Evolutionary conservation across 2,329 filamentous ascomycete species (phyloP).

Genomic region (Aspergillus bombycis): DNA sequence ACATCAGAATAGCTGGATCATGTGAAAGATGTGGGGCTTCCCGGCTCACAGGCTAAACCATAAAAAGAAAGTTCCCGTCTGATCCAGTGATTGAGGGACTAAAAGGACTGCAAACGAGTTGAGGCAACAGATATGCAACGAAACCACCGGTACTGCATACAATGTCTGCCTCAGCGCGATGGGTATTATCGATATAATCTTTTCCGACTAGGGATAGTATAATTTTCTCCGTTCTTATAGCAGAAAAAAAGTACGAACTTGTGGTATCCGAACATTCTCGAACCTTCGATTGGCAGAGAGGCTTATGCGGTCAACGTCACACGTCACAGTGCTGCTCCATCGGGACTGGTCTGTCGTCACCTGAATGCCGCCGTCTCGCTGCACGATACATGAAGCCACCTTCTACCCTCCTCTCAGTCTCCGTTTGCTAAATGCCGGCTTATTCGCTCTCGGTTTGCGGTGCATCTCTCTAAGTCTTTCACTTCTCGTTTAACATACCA

Average conservation of each 20-base stretch:
- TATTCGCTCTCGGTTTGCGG: constrained; percentile 1
- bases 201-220: neutral
- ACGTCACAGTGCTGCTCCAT: constrained; percentile 31
- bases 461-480: neutral
- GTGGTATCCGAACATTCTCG: constrained; percentile 39
- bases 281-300: constrained; percentile 36
- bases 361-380: constrained; percentile 14
- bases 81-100: neutral
- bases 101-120: neutral
- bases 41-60: neutral
- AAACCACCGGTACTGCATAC: neutral
- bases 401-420: constrained; percentile 15
- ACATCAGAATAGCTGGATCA: neutral
- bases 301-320: constrained; percentile 30
- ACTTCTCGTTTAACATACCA: neutral
- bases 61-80: neutral
- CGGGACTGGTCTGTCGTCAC: constrained; percentile 18
- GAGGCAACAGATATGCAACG: neutral
- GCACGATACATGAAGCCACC: constrained; percentile 14
- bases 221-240: neutral
- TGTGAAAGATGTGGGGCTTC: neutral
- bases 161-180: neutral
- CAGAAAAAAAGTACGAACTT: neutral
- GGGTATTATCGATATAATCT: neutral
- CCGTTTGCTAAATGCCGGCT: constrained; percentile 1